Percentiles rank a stretch among this genome's conserved stretches.
phyloP scores from a whole-genome alignment of 768 basidiomycete genomes.

The Kwoniella sp. region DNA sequence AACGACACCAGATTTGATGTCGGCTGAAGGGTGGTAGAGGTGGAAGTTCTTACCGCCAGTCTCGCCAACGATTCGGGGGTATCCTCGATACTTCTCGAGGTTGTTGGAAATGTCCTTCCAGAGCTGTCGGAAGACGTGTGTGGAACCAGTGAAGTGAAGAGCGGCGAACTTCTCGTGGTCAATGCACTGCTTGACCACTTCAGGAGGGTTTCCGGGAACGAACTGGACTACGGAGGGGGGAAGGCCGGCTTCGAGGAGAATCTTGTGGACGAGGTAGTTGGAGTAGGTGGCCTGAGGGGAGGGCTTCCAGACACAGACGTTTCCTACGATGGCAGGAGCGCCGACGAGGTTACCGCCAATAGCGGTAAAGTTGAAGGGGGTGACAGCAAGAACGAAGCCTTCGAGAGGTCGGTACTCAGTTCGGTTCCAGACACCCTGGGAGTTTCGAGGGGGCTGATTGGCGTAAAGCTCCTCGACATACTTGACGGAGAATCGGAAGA shows the following conservation, averaged over 20 bases:
- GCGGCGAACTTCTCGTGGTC: conserved; percentile 77
- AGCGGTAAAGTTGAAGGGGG: conserved; percentile 93
- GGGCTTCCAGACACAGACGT: conserved; percentile 95
- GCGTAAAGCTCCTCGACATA: conserved; percentile 93
- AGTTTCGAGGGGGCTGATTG: conserved; percentile 85
- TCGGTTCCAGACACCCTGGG: conserved; percentile 90
- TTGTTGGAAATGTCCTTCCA: conserved; percentile 95
- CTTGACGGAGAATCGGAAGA: conserved; percentile 94
- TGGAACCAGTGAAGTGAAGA: conserved; percentile 95
- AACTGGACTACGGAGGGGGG: conserved; percentile 97
- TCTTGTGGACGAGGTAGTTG: conserved; percentile 87
- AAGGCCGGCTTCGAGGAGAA: conserved; percentile 89
- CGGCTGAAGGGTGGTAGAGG: conserved; percentile 81
- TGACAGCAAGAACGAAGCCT: conserved; percentile 95
- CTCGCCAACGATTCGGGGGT: conserved; percentile 96
- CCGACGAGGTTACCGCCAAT: conserved; percentile 86
- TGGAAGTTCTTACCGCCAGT: conserved; percentile 98
- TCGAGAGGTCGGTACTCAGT: conserved; percentile 96
- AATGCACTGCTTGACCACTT: conserved; percentile 83
- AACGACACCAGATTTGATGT: conserved; percentile 82
- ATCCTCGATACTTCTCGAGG: conserved; percentile 80
- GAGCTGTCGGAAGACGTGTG: conserved; percentile 87
- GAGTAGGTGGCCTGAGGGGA: conserved; percentile 93
- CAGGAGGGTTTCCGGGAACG: conserved; percentile 79
- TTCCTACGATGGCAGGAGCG: conserved; percentile 92